These are phyloP conservation scores for Mortierella sp. DNA, from an alignment of 371 early-diverging fungal species.

Conservation along the genomic window DNA sequence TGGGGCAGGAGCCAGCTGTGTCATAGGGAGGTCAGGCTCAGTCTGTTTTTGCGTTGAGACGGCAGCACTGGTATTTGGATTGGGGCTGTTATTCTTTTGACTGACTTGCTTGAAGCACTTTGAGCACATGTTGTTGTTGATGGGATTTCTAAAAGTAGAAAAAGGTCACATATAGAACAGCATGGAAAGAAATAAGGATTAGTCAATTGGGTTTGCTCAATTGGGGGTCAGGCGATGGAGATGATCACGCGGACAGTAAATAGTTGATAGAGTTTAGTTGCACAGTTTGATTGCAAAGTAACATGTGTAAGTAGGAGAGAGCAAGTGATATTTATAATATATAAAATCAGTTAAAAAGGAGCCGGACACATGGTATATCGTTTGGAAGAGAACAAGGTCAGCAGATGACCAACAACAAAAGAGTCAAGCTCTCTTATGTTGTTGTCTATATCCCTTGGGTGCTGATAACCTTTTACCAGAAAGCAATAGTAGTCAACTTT, in stretches of 20 bases:
- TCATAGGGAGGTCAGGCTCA: constrained; percentile 25
- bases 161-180: constrained; percentile 1
- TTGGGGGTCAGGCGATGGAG: not conserved
- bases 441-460: too few species aligned
- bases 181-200: not conserved
- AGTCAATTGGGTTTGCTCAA: not conserved
- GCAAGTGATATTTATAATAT: not conserved
- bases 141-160: constrained; percentile 58
- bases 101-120: constrained; percentile 79
- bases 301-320: not conserved
- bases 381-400: not conserved
- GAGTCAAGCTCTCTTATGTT: too few species aligned
- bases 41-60: constrained; percentile 21
- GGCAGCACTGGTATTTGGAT: constrained; percentile 19
- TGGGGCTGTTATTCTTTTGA: constrained; percentile 57
- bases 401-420: not conserved
- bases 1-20: constrained; percentile 29
- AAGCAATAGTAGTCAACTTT: too few species aligned
- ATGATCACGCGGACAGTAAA: constrained; percentile 4
- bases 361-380: constrained; percentile 1
- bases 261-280: not conserved
- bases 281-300: not conserved
- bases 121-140: constrained; percentile 84
- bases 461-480: too few species aligned
- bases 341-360: not conserved